Conservation (phyloP, 306 rosid genomes). For the Cucumis hystrix region DNA sequence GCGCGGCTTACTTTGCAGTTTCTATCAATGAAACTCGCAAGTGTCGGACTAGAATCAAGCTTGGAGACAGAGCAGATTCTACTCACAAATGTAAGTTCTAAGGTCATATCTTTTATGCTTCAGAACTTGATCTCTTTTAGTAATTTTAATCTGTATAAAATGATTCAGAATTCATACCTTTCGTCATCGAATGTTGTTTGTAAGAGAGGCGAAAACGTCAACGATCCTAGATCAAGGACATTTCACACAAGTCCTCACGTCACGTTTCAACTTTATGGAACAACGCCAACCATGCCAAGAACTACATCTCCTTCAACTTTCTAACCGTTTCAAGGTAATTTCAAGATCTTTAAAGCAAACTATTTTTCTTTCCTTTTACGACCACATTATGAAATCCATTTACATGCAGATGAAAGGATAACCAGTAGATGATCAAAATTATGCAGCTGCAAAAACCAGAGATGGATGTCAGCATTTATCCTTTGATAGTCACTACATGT, state of each 20-base stretch:
- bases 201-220: conserved; percentile 26
- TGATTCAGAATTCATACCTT: not conserved
- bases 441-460: not conserved
- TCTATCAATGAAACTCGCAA: conserved; percentile 95
- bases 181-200: conserved; percentile 35
- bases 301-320: conserved; percentile 32
- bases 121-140: not conserved
- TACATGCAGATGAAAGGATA: not conserved
- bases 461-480: not conserved
- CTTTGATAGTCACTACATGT: not conserved
- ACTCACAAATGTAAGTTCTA: conserved; percentile 63
- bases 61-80: conserved; percentile 55
- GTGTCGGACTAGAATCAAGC: conserved; percentile 75
- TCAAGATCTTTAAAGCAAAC: not conserved
- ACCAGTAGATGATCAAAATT: not conserved
- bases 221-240: conserved; percentile 37
- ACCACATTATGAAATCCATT: conserved; percentile 4
- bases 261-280: conserved; percentile 49
- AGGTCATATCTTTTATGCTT: not conserved
- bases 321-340: conserved; percentile 58
- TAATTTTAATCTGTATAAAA: not conserved
- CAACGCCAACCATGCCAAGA: conserved; percentile 35
- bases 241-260: conserved; percentile 40
- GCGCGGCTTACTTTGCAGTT: conserved; percentile 31
- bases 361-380: not conserved